Conservation (phyloP, 345 rosid species). For the Rhodamnia argentea region DNA sequence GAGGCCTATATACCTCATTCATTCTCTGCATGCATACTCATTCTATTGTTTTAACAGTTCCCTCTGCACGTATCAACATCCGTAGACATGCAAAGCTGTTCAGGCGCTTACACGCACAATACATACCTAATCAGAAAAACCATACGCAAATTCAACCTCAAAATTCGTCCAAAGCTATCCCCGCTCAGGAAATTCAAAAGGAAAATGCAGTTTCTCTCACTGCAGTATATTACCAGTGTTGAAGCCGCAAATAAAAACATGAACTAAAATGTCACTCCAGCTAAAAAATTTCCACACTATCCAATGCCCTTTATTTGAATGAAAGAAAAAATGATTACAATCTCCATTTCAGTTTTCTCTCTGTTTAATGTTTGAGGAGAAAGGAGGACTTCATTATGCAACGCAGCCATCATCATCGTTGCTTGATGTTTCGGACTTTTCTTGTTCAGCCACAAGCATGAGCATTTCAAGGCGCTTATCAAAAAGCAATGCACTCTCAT, state of each 20-base stretch:
- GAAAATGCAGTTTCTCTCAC: background rate
- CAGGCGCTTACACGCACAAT: too few species aligned
- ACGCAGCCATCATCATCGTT: conserved; percentile 3
- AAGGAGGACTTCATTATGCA: background rate
- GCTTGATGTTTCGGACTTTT: conserved; percentile 23
- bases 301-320: background rate
- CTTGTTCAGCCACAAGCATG: conserved; percentile 64
- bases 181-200: background rate
- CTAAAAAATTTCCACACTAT: background rate
- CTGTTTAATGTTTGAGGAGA: background rate
- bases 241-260: background rate
- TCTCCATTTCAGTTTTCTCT: background rate
- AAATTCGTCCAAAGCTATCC: background rate
- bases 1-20: too few species aligned
- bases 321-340: background rate
- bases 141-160: background rate
- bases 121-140: too few species aligned
- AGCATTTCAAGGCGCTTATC: conserved; percentile 87
- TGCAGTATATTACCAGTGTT: background rate
- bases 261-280: background rate
- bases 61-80: too few species aligned
- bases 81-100: too few species aligned
- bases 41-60: too few species aligned
- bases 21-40: too few species aligned
- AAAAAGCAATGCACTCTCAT: conserved; percentile 78